A percentile compares a stretch with the other conserved stretches of the same genome.
These are phyloP conservation scores for Leptographium radiaticola DNA, from an alignment of 2,329 filamentous ascomycete species.

Conservation along the genomic window DNA sequence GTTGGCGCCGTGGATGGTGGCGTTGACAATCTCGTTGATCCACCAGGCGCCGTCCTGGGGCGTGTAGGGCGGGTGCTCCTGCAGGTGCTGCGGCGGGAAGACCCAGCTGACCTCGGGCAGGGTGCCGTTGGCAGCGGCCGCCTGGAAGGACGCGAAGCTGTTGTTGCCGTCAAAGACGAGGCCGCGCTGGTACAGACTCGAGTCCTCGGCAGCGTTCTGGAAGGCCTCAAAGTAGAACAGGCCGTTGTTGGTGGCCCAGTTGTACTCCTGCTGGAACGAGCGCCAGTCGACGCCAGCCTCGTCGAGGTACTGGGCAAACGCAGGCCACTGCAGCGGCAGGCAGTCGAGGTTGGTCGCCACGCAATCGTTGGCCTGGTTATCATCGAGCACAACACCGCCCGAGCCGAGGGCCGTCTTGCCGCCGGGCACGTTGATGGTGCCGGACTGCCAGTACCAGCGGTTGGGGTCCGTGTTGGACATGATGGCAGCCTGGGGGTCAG, in stretches of 20 bases:
- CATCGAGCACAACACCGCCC: slow-evolving; percentile 34
- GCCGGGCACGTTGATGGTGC: slow-evolving; percentile 35
- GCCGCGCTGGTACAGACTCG: slow-evolving; percentile 30
- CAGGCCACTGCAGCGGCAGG: slow-evolving; percentile 41
- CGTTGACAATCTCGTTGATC: slow-evolving; percentile 37
- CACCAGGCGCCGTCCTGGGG: slow-evolving; percentile 42
- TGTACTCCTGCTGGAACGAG: slow-evolving; percentile 30
- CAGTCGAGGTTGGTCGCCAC: slow-evolving; percentile 31
- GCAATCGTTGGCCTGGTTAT: slow-evolving; percentile 34
- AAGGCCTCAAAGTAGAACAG: slow-evolving; percentile 40
- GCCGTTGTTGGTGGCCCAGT: slow-evolving; percentile 42
- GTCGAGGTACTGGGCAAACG: slow-evolving; percentile 34
- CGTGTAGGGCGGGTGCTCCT: slow-evolving; percentile 38
- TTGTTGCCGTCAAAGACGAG: slow-evolving; percentile 25
- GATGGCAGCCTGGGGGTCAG: slow-evolving; percentile 23
- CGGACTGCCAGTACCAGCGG: slow-evolving; percentile 23
- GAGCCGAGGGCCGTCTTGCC: slow-evolving; percentile 17
- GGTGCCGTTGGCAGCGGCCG: slow-evolving; percentile 33
- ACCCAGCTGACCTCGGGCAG: slow-evolving; percentile 39
- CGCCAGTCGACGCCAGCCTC: slow-evolving; percentile 35
- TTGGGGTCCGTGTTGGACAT: slow-evolving; percentile 38
- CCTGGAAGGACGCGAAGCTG: slow-evolving; percentile 35
- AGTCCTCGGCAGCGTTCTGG: slow-evolving; percentile 27
- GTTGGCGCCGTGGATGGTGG: slow-evolving; percentile 31
- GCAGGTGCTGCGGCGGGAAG: slow-evolving; percentile 35